A percentile compares a stretch with the other conserved stretches of the same genome.
These are phyloP conservation scores for Cryptosporidium tyzzeri DNA, from an alignment of 169 alveolate species.

Conservation along the genomic window DNA sequence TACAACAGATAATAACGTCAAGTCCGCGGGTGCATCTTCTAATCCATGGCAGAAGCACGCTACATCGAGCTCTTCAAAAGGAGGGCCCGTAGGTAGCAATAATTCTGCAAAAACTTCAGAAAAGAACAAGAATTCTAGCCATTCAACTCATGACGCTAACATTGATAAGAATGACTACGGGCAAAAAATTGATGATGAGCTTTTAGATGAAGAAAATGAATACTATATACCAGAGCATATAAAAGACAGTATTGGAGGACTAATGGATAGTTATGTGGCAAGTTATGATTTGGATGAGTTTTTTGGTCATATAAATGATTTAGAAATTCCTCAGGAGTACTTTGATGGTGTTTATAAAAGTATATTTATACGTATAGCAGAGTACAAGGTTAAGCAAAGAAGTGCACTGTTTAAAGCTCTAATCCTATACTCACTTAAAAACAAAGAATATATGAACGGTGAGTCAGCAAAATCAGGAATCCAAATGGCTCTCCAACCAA, in stretches of 20 bases:
- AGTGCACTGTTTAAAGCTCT: slow-evolving; percentile 64
- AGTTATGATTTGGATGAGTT: slow-evolving; percentile 69
- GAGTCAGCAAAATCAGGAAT: slow-evolving; percentile 70
- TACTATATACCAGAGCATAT: slow-evolving; percentile 53
- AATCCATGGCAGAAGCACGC: slow-evolving; percentile 41
- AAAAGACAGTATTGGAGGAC: slow-evolving; percentile 59
- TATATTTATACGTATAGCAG: slow-evolving; percentile 74
- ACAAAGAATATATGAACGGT: slow-evolving; percentile 63
- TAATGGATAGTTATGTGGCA: slow-evolving; percentile 75
- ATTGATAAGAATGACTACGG: background rate
- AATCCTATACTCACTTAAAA: slow-evolving; percentile 33
- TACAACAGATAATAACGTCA: background rate
- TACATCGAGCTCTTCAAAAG: slow-evolving; percentile 19
- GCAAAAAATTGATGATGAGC: slow-evolving; percentile 10
- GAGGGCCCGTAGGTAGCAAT: background rate
- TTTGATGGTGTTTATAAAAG: slow-evolving; percentile 52
- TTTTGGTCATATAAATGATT: slow-evolving; percentile 36
- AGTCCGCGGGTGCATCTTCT: slow-evolving; percentile 1
- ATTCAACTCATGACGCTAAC: background rate
- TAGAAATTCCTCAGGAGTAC: slow-evolving; percentile 53
- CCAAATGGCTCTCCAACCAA: slow-evolving; percentile 61
- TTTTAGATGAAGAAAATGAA: slow-evolving; percentile 25
- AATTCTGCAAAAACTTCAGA: background rate
- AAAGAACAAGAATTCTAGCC: background rate
- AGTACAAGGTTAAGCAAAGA: slow-evolving; percentile 58